These are phyloP conservation scores for Clonostachys rosea DNA, from an alignment of 2,329 filamentous ascomycete genomes.

Conservation along the genomic window DNA sequence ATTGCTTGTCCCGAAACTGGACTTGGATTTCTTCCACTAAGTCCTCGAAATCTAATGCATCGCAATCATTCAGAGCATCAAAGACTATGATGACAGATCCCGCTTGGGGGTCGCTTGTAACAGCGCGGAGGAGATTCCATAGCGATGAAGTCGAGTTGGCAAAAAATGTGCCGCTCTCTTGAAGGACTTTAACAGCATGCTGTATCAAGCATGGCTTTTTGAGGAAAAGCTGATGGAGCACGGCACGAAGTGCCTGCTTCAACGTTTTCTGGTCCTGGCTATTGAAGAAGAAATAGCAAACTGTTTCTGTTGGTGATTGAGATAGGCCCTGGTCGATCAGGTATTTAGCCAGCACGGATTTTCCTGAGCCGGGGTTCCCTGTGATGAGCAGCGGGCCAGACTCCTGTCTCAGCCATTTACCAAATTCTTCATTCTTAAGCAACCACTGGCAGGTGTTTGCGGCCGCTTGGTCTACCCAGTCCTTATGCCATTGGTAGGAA, in stretches of 20 bases:
- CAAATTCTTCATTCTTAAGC: conserved; percentile 18
- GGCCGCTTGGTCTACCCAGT: not conserved
- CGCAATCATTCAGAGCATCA: not conserved
- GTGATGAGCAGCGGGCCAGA: conserved; percentile 24
- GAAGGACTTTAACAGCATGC: conserved; percentile 18
- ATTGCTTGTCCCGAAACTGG: conserved; percentile 1
- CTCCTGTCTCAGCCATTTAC: conserved; percentile 15
- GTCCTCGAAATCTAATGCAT: conserved; percentile 7
- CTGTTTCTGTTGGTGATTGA: conserved; percentile 5
- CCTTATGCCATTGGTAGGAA: conserved; percentile 18
- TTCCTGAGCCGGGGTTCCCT: conserved; percentile 30
- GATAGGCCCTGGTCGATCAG: conserved; percentile 18
- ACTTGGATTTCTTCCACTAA: conserved; percentile 3
- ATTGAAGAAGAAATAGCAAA: conserved; percentile 40
- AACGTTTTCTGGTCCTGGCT: conserved; percentile 25
- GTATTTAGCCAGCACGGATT: conserved; percentile 26
- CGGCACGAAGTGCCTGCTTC: conserved; percentile 26
- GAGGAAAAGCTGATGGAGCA: conserved; percentile 31
- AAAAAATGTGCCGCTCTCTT: conserved; percentile 15
- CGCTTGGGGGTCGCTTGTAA: conserved; percentile 3
- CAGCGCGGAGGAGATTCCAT: conserved; percentile 23
- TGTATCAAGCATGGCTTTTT: conserved; percentile 19
- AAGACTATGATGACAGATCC: not conserved
- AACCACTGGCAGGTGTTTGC: conserved; percentile 19
- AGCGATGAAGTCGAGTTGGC: conserved; percentile 12